Conservation (phyloP, 2,329 filamentous ascomycete species). For the Claviceps lovelessii region DNA sequence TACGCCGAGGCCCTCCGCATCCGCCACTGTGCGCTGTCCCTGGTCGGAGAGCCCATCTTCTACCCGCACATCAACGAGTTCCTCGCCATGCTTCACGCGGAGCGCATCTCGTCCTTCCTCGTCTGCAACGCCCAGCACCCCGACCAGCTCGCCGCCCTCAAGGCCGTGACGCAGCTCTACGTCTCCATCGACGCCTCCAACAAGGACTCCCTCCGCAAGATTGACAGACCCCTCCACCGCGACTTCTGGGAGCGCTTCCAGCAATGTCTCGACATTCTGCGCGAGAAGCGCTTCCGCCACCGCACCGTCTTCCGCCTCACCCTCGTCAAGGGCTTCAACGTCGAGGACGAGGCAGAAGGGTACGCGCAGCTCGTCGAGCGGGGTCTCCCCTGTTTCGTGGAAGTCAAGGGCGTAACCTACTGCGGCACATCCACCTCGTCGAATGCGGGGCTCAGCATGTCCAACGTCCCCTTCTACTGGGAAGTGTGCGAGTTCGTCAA, state of each 20-base stretch:
- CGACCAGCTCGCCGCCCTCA: slow-evolving; percentile 67
- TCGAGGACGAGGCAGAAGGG: slow-evolving; percentile 81
- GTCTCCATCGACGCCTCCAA: slow-evolving; percentile 93
- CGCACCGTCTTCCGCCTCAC: slow-evolving; percentile 91
- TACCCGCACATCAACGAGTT: slow-evolving; percentile 97
- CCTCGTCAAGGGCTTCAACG: slow-evolving; percentile 94
- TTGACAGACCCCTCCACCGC: slow-evolving; percentile 82
- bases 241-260: slow-evolving; percentile 98
- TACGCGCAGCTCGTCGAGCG: slow-evolving; percentile 81
- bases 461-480: slow-evolving; percentile 91
- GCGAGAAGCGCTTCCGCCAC: slow-evolving; percentile 68
- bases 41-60: slow-evolving; percentile 97
- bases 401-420: slow-evolving; percentile 94
- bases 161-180: slow-evolving; percentile 87
- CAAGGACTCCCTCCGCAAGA: slow-evolving; percentile 70
- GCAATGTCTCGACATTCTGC: slow-evolving; percentile 76
- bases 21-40: slow-evolving; percentile 76
- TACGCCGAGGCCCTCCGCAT: slow-evolving; percentile 90
- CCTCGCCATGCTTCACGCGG: slow-evolving; percentile 63
- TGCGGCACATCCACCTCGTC: slow-evolving; percentile 81
- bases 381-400: slow-evolving; percentile 79
- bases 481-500: slow-evolving; percentile 75
- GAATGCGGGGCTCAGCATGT: slow-evolving; percentile 82
- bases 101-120: slow-evolving; percentile 83
- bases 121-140: slow-evolving; percentile 97